Evolutionary conservation across 371 early-diverging fungal genomes (phyloP).

Genomic region (Mortierella sp.): DNA sequence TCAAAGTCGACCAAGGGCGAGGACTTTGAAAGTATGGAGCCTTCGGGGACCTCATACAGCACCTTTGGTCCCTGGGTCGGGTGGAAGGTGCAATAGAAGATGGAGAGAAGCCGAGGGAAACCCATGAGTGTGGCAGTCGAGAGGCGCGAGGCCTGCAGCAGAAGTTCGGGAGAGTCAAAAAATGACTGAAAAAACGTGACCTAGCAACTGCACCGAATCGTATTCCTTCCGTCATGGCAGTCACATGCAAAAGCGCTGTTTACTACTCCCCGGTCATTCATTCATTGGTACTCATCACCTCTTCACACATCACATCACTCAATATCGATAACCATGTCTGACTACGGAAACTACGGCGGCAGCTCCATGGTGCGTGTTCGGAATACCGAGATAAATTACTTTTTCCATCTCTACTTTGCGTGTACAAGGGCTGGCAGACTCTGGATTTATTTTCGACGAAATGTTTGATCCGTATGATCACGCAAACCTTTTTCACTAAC

Average conservation of each 20-base stretch:
- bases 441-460: too few species aligned
- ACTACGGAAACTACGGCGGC: slow-evolving; percentile 54
- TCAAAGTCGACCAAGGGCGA: slow-evolving; percentile 82
- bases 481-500: neutral
- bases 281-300: too few species aligned
- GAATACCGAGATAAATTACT: neutral
- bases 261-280: too few species aligned
- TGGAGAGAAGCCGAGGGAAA: slow-evolving; percentile 82
- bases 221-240: too few species aligned
- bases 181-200: too few species aligned
- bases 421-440: too few species aligned
- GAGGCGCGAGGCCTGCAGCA: neutral
- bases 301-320: neutral
- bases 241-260: too few species aligned
- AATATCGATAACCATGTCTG: slow-evolving; percentile 44
- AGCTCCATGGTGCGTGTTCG: slow-evolving; percentile 48
- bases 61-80: slow-evolving; percentile 86
- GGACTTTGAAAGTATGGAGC: slow-evolving; percentile 64
- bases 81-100: slow-evolving; percentile 90
- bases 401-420: neutral
- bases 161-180: too few species aligned
- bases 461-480: neutral
- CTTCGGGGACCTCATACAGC: slow-evolving; percentile 87
- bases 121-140: slow-evolving; percentile 55
- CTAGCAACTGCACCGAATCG: too few species aligned